These are phyloP conservation scores for Colletotrichum navitas DNA, from an alignment of 2,329 filamentous ascomycete genomes.

Conservation along the genomic window DNA sequence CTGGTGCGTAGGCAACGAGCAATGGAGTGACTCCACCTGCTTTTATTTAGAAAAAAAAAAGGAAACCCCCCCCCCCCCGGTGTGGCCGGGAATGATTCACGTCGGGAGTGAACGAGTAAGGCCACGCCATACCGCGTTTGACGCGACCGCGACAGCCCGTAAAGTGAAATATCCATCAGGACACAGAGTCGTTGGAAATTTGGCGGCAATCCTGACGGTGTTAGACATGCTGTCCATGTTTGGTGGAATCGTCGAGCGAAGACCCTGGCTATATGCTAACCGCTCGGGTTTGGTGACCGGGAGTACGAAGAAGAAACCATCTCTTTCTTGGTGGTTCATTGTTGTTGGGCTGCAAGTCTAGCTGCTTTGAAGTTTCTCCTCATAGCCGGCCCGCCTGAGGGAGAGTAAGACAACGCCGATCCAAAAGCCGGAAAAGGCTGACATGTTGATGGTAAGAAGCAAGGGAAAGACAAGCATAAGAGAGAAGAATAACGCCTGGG, in stretches of 20 bases:
- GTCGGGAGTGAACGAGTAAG: no score
- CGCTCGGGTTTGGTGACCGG: constrained; percentile 17
- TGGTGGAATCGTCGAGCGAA: not conserved
- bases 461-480: constrained; percentile 20
- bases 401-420: constrained; percentile 30
- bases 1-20: not conserved
- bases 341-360: not conserved
- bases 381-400: constrained; percentile 8
- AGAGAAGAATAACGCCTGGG: constrained; percentile 2
- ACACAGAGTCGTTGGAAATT: no score
- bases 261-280: constrained; percentile 9
- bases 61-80: no score
- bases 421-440: constrained; percentile 12
- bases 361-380: not conserved
- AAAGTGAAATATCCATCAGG: not conserved
- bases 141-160: not conserved
- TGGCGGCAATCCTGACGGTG: not conserved
- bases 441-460: constrained; percentile 28
- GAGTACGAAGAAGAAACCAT: constrained; percentile 4
- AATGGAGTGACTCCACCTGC: not conserved
- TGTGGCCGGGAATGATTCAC: no score
- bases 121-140: not conserved
- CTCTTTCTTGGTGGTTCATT: not conserved
- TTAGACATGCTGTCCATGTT: constrained; percentile 3
- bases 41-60: not conserved